Conservation (phyloP, 106 monocot species). For the Ottelia alismoides region DNA sequence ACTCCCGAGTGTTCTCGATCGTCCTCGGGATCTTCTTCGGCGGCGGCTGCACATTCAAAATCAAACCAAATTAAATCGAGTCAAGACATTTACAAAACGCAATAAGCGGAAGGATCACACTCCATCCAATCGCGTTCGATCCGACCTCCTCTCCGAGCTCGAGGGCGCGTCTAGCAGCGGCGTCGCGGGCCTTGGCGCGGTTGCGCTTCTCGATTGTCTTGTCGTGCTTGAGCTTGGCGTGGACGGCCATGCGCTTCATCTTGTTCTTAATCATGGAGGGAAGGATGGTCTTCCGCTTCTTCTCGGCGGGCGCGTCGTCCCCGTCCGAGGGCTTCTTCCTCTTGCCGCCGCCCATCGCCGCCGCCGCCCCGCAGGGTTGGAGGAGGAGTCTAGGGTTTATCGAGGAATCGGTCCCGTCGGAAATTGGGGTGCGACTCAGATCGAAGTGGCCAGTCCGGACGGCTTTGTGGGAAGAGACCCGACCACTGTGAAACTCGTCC, state of each 20-base stretch:
- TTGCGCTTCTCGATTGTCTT: conserved; percentile 55
- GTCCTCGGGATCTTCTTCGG: conserved; percentile 32
- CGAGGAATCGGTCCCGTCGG: too few species aligned
- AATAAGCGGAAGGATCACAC: conserved; percentile 17
- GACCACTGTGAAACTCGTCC: too few species aligned
- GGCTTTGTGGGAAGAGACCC: too few species aligned
- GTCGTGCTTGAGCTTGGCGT: conserved; percentile 67
- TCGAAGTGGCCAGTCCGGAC: too few species aligned
- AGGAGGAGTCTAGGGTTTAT: too few species aligned
- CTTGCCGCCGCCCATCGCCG: conserved; percentile 13
- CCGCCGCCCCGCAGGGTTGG: too few species aligned
- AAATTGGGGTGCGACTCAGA: too few species aligned
- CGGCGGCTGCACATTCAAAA: conserved; percentile 19
- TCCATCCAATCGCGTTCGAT: conserved; percentile 61
- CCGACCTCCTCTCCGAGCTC: too few species aligned
- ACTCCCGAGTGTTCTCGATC: conserved; percentile 62
- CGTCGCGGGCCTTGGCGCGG: conserved; percentile 35
- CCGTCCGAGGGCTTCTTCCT: too few species aligned
- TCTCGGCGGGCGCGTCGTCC: too few species aligned
- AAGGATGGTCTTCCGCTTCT: conserved; percentile 14
- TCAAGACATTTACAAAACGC: neutral
- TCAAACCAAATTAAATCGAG: neutral
- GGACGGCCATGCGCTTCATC: conserved; percentile 53
- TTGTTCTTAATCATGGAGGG: conserved; percentile 77
- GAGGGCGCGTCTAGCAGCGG: conserved; percentile 29